A percentile compares a stretch with the other conserved stretches of the same genome.
These are phyloP conservation scores for Juglanconis oblonga DNA, from an alignment of 2,329 filamentous ascomycete genomes.

Conservation along the genomic window DNA sequence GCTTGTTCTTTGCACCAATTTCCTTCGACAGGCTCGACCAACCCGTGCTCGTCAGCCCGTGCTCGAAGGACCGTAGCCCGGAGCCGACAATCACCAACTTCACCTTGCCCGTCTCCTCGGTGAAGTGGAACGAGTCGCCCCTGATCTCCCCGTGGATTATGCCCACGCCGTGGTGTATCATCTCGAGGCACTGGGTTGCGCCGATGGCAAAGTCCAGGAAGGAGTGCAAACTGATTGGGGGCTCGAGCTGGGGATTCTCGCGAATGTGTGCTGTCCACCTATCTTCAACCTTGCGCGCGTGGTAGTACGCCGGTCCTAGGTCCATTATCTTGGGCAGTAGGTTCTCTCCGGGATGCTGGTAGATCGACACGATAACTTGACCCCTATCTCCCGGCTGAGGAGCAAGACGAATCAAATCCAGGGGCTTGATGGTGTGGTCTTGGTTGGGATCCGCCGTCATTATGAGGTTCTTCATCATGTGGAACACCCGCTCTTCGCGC, in stretches of 20 bases:
- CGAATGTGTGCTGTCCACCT: slow-evolving; percentile 43
- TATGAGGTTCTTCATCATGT: slow-evolving; percentile 73
- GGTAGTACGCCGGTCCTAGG: slow-evolving; percentile 74
- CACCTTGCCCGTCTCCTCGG: slow-evolving; percentile 65
- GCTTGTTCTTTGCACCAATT: slow-evolving; percentile 80
- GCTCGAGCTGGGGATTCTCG: slow-evolving; percentile 46
- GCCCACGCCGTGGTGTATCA: slow-evolving; percentile 84
- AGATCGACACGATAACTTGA: slow-evolving; percentile 75
- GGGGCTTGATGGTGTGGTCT: slow-evolving; percentile 73
- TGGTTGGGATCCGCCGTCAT: slow-evolving; percentile 69
- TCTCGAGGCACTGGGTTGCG: slow-evolving; percentile 79
- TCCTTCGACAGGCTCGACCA: slow-evolving; percentile 84
- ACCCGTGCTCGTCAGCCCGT: slow-evolving; percentile 79
- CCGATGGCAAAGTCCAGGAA: slow-evolving; percentile 93
- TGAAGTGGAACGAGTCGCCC: slow-evolving; percentile 88
- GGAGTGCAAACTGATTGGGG: slow-evolving; percentile 65
- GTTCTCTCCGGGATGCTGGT: slow-evolving; percentile 74
- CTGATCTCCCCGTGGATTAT: slow-evolving; percentile 89
- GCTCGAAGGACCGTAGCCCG: slow-evolving; percentile 83
- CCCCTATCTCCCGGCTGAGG: slow-evolving; percentile 66
- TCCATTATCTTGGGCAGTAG: slow-evolving; percentile 68
- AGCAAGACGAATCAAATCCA: slow-evolving; percentile 74
- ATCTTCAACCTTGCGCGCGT: slow-evolving; percentile 50
- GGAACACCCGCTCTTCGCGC: slow-evolving; percentile 82
- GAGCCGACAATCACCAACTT: slow-evolving; percentile 84